Conservation (phyloP, 139 green algal genomes). For the Volvox africanus region DNA sequence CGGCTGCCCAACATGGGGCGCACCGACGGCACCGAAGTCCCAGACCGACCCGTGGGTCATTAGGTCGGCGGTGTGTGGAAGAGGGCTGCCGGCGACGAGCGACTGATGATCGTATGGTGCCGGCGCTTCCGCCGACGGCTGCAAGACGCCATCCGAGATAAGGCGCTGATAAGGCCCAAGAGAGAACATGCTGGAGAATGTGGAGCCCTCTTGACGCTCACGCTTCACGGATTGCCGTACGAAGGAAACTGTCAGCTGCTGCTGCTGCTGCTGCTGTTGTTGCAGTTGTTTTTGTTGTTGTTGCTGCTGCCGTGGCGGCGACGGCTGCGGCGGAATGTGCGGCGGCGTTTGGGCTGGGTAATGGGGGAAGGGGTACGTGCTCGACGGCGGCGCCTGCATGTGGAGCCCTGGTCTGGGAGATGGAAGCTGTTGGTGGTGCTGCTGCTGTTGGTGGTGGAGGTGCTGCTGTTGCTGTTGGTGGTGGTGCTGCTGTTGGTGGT, state of each 20-base stretch:
- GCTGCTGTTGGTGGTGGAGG: not conserved
- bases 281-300: not conserved
- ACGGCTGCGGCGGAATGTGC: not conserved
- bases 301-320: not conserved
- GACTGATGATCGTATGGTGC: not conserved
- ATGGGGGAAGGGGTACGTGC: too few species aligned
- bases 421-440: not conserved
- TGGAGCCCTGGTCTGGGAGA: too few species aligned
- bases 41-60: not conserved
- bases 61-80: not conserved
- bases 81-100: not conserved
- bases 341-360: not conserved
- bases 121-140: not conserved
- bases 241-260: not conserved
- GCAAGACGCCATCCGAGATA: not conserved
- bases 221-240: not conserved
- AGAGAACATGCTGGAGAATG: not conserved
- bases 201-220: not conserved
- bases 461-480: not conserved
- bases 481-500: not conserved
- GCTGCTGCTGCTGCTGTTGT: slow-evolving; percentile 3
- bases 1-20: not conserved
- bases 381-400: not conserved
- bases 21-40: not conserved
- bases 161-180: not conserved